Conservation (phyloP, 1,284 basidiomycete genomes). For the Puccinia horiana region DNA sequence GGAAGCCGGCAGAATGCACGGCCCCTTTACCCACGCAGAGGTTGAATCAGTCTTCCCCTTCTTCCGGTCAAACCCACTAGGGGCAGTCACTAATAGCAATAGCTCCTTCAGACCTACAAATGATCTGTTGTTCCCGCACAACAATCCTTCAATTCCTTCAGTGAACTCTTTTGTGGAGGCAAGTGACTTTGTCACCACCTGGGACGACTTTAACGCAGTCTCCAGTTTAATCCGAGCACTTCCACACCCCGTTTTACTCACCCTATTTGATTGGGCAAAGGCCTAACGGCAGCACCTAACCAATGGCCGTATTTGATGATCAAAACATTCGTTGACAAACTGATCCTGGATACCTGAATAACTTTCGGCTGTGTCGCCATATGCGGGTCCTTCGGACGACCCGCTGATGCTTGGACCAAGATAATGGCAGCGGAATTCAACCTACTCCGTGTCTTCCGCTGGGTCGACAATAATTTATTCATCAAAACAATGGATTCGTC, state of each 20-base stretch:
- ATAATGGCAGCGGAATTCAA: neutral
- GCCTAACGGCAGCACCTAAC: neutral
- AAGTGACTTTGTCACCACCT: neutral
- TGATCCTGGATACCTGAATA: too few relatives aligned
- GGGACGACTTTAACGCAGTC: neutral
- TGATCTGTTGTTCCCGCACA: conserved; percentile 4
- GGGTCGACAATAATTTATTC: conserved; percentile 22
- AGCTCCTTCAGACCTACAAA: neutral
- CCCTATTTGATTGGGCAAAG: too few relatives aligned
- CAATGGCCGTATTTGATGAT: neutral
- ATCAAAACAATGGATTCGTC: neutral
- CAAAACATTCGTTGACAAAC: neutral
- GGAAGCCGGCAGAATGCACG: neutral
- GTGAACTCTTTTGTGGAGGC: neutral
- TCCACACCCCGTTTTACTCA: neutral
- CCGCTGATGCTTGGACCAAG: conserved; percentile 2
- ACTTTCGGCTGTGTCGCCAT: neutral
- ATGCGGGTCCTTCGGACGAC: neutral
- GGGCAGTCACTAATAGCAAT: conserved; percentile 6
- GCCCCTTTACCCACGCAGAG: neutral
- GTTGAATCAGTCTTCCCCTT: neutral
- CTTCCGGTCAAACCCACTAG: conserved; percentile 15
- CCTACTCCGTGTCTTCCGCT: neutral
- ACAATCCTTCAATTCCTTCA: neutral
- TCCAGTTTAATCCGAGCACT: neutral